These are phyloP conservation scores for Auricularia heimuer DNA, from an alignment of 768 basidiomycete genomes.

Conservation along the genomic window DNA sequence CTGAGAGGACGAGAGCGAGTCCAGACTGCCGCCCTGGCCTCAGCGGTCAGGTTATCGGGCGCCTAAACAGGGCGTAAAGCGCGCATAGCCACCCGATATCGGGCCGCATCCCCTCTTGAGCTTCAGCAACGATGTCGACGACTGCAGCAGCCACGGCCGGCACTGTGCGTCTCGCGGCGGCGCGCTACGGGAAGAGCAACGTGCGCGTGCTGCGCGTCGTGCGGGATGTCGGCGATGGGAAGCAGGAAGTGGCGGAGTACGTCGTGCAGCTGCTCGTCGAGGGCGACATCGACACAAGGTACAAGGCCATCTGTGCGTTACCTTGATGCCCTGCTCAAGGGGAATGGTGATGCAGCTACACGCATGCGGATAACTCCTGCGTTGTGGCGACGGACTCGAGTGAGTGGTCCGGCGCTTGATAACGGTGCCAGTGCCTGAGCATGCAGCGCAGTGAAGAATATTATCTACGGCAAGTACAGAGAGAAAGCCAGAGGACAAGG, in stretches of 20 bases:
- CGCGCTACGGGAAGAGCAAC: constrained; percentile 82
- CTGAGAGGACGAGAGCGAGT: no score
- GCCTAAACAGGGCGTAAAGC: no score
- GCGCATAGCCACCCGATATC: no score
- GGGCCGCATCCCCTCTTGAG: neutral
- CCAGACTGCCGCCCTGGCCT: no score
- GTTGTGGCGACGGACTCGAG: constrained; percentile 90
- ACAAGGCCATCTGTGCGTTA: constrained; percentile 9
- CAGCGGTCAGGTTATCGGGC: no score
- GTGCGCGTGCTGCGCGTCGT: constrained; percentile 82
- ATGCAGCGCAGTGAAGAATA: constrained; percentile 28
- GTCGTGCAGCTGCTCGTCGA: constrained; percentile 72
- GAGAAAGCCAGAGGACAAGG: no score
- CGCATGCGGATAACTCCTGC: constrained; percentile 76
- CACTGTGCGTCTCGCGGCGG: constrained; percentile 27
- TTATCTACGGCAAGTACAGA: constrained; percentile 18
- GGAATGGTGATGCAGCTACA: constrained; percentile 45
- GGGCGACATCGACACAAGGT: constrained; percentile 74
- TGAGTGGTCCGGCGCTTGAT: constrained; percentile 26
- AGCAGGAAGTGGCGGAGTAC: constrained; percentile 75
- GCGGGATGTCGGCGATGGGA: constrained; percentile 35
- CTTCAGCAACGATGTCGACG: neutral
- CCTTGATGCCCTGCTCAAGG: neutral
- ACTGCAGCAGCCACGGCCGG: no score
- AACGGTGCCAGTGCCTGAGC: constrained; percentile 1